A percentile compares a stretch with the other conserved stretches of the same genome.
Evolutionary conservation across 805 yeast genomes (phyloP).

Genomic region (Suhomyces sp.): DNA sequence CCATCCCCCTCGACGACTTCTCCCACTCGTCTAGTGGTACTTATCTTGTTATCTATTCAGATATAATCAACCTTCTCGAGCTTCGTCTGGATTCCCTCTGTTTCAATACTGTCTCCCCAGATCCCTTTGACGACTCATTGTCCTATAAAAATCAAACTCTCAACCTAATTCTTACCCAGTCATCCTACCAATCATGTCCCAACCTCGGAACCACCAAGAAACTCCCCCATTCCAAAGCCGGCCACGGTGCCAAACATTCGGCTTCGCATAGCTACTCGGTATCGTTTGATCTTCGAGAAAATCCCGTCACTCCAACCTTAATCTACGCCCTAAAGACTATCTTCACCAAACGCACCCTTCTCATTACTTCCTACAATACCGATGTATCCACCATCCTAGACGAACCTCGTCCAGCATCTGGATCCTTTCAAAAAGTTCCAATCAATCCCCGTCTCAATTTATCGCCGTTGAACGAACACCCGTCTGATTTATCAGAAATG

Average conservation of each 20-base stretch:
- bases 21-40: neutral
- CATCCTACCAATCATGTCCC: constrained; percentile 10
- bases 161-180: constrained; percentile 5
- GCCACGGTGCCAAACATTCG: constrained; percentile 19
- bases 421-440: neutral
- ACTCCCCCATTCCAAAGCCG: constrained; percentile 15
- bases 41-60: neutral
- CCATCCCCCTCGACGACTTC: no score
- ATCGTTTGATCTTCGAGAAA: constrained; percentile 3
- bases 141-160: constrained; percentile 4
- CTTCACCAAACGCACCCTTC: constrained; percentile 4
- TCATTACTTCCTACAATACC: constrained; percentile 1
- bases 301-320: constrained; percentile 4
- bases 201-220: constrained; percentile 11
- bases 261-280: constrained; percentile 13
- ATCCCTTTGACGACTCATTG: neutral
- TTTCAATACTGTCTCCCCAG: constrained; percentile 1
- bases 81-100: no score
- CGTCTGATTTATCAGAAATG: constrained; percentile 11
- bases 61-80: neutral
- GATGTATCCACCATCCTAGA: no score
- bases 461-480: neutral
- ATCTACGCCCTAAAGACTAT: constrained; percentile 4
- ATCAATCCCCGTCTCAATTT: constrained; percentile 1
- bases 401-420: no score